A percentile compares a stretch with the other conserved stretches of the same genome.
Evolutionary conservation across 768 basidiomycete genomes (phyloP).

Genomic region (Mycena maculata): DNA sequence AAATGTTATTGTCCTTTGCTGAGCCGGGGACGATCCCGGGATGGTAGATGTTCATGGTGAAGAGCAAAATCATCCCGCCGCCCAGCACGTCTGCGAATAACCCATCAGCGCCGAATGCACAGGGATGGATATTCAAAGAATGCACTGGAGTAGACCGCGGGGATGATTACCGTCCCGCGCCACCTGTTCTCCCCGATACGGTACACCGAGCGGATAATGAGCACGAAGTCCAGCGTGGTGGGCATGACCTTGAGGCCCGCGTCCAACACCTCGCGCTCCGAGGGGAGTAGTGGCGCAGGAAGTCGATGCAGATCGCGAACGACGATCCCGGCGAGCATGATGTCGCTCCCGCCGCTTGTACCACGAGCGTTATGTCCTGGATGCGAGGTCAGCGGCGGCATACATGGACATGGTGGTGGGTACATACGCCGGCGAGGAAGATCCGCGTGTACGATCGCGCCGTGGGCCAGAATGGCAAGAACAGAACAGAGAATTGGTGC

Average conservation of each 20-base stretch:
- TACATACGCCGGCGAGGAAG: constrained; percentile 8
- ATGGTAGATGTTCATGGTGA: constrained; percentile 9
- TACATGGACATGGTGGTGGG: not conserved
- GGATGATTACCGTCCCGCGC: constrained; percentile 60
- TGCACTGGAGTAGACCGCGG: constrained; percentile 56
- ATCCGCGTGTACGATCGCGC: constrained; percentile 35
- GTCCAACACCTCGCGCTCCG: constrained; percentile 15
- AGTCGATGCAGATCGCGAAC: constrained; percentile 64
- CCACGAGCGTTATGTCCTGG: constrained; percentile 47
- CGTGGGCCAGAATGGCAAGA: constrained; percentile 45
- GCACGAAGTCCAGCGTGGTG: constrained; percentile 49
- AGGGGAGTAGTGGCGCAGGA: constrained; percentile 52
- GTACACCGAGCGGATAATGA: constrained; percentile 65
- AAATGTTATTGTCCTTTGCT: no score
- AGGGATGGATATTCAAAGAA: not conserved
- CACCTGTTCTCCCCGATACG: constrained; percentile 67
- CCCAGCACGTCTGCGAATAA: not conserved
- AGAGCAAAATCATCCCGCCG: constrained; percentile 14
- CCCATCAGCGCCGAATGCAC: not conserved
- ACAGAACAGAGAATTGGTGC: no score
- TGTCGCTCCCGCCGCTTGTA: constrained; percentile 48
- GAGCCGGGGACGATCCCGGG: constrained; percentile 6
- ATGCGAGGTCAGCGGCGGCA: not conserved
- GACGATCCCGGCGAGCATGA: constrained; percentile 72
- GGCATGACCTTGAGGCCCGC: constrained; percentile 42